Evolutionary conservation across 805 yeast species (phyloP), one percentile per base, ranked within the genome.

Genomic region (Lachancea waltii): DNA sequence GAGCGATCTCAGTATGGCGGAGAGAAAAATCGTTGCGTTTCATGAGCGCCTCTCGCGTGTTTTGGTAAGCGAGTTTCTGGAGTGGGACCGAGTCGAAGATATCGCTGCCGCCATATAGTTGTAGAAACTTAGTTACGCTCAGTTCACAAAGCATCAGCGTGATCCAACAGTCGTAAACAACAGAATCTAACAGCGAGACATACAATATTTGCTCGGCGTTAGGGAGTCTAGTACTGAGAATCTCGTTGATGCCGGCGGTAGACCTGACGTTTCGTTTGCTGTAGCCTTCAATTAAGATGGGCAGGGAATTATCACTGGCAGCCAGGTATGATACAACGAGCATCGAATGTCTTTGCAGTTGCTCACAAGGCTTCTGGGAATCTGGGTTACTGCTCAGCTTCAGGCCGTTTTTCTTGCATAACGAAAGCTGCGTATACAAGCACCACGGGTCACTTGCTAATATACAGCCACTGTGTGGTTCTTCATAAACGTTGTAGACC

Each of bases 391-490:
- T 33, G 47, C 81, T 81, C 20, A 78, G 50, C 27, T 58, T 59
- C 28, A 72, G 51, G 1, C 49, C 43, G 41, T 73, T 70, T 44
- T 70, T 73, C 27, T 62, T 44, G 25, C 76, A 68, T 24, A 79
- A 52, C 0, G 72, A 50, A 17, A 79, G 55, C 33, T 73, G 64
- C 9, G 69, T 61, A 14, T 65, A 63, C 7, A 77, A 54, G 34
- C 83, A 73, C 10, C 70, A 51, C 0, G 86, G 86, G 47, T 81
- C 87, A 0, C 74, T 65, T 1, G 85, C 77, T 1, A 73, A 48
- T 13, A 57, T 45, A 1, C 54, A 47, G 7, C 51, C 41, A 1
- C 47, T 34, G 9, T 43, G 49, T 24, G 57, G 55, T 10, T 60
- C 62, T 2, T 54, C 41, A 31, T 58, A 58, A 3, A 73, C 62